Evolutionary conservation across 371 early-diverging fungal species (phyloP), one percentile per base, ranked within the genome.

Genomic region (Thermomucor indicae-seudaticae): DNA sequence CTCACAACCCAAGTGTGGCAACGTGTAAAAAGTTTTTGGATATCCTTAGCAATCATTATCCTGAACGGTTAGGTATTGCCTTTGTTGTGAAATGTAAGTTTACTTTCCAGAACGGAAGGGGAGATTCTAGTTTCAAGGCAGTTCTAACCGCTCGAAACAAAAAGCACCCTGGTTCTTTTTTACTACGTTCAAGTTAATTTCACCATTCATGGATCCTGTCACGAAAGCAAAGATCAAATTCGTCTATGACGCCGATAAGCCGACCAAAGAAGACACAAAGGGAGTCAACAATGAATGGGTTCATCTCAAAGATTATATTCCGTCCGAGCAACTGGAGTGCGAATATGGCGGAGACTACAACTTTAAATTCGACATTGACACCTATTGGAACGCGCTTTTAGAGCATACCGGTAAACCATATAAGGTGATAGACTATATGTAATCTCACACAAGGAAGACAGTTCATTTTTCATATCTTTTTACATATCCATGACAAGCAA

Each of bases 141-240:
- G 32, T 46, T n/a, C 29, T 22, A 17, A 1, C 17, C 4, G 28
- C 4, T 29, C 32, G 12, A 3, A 16, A 16, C 32, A 23, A 28
- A 6, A 53, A 84, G 91, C 95, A 23, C 91, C 92, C n/a, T 89
- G 89, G 84, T 86, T 90, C 61, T 90, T 96, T 55, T 83, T 83
- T 66, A 76, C 82, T 31, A 85, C 90, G 23, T 91, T 86, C 55
- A 84, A 82, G 58, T 24, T 92, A 19, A 77, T 95, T 25, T 79
- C 87, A 5, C 94, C 94, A 0, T 93, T 94, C 54, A 79, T 96
- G 56, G 93, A 96, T 61, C 92, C 93, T 8, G 89, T 93, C 34
- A 94, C 95, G n/a, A 83, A 81, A 43, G 65, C 70, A 19, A 96
- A 95, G 58, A 81, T 95, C 44, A 79, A 87, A 22, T 91, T 96